Base-by-base conservation (phyloP, 768 basidiomycete genomes). In the Termitomyces eurrhizus region DNA sequence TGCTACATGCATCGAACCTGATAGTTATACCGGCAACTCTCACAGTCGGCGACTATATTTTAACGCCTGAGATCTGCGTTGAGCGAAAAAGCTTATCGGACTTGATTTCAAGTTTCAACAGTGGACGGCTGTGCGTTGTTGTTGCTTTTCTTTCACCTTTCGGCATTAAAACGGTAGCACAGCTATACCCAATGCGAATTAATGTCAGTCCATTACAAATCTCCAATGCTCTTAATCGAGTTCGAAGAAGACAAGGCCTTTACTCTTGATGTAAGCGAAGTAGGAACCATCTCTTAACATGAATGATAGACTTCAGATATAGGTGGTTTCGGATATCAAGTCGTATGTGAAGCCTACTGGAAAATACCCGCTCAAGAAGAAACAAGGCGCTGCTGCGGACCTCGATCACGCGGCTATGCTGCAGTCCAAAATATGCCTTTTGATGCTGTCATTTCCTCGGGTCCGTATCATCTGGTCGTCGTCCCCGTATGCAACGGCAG, bases 191-290 rank as follows among this genome's bases (percentile, higher is more conserved):
- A 99, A 69, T 98, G 96, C 75, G 96, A 98, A 73, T 71, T 93
- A 24, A 98, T 99, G 96, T 94, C 92, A 0, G 89, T 88, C 16
- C 91, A 98, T 70, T 98, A 99, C 77, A 97, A 94, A 73, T 86
- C 90, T 21, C 95, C 96, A 0, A 80, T 99, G 56, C 78, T 99
- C 16, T 78, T 98, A 11, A 97, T 98, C 66, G 95, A 99, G 70
- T 98, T 98, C 63, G 96, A 98, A 70, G 94, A 98, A 75, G 91
- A 97, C 72, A 98, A 96, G 67, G 87, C 93, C 0, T 97, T 98
- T 72, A 90, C 91, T 0, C 80, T 98, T 12, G 90, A 95, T 74
- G 95, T 92, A 61, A 56, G 79, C 3, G 36, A 46, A 12, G 29
- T 35, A 11, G 14, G 7, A 35, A 37, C 18, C n/a, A 42, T 29